Evolutionary conservation across 2,329 filamentous ascomycete genomes (phyloP), one percentile per base, ranked within the genome.

Genomic region (Cytospora piceicola): DNA sequence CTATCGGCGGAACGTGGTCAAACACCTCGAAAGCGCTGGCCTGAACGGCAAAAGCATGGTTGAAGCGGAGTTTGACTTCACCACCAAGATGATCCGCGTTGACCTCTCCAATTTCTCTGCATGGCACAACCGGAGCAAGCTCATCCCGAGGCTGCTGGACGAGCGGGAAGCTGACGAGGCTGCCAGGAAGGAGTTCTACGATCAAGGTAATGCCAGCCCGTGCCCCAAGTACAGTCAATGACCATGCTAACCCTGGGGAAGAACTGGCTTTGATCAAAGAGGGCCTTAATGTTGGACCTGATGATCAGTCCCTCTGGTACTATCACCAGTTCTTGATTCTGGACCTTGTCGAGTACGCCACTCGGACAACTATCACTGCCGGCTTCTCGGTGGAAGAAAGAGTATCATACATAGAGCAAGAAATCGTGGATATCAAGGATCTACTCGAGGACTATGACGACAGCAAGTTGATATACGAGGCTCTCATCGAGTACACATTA

Each of bases 301-400:
- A 96, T 71, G 94, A 98, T 74, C 94, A 98, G 75, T 97, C 93
- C 22, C 83, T 97, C 7, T 99, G 95, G 94, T 97, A 96, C 77
- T 98, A 99, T 74, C 93, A 98, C 76, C 91, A 95, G 71, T 96
- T 90, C 73, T 81, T 97, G 65, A 88, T 97, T 79, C 85, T 88
- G 67, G 90, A 89, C 73, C 80, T 91, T 71, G 80, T 84, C 61
- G 82, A 81, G 72, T 79, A 78, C 58, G 79, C 75, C 17, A 78
- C 81, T 17, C 74, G 79, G 3, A 79, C 83, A 24, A 85, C 85
- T 12, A 90, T 97, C 71, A 84, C 88, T 17, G 87, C 87, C 0
- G 82, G 86, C 46, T 78, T 96, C 34, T 83, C 83, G 1, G 75
- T 80, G 7, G 78, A 83, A 11, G 86, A 94, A 64, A 87, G 90